Evolutionary conservation across 2,329 filamentous ascomycete genomes (phyloP).

Genomic region (Paecilomyces fulvus): DNA sequence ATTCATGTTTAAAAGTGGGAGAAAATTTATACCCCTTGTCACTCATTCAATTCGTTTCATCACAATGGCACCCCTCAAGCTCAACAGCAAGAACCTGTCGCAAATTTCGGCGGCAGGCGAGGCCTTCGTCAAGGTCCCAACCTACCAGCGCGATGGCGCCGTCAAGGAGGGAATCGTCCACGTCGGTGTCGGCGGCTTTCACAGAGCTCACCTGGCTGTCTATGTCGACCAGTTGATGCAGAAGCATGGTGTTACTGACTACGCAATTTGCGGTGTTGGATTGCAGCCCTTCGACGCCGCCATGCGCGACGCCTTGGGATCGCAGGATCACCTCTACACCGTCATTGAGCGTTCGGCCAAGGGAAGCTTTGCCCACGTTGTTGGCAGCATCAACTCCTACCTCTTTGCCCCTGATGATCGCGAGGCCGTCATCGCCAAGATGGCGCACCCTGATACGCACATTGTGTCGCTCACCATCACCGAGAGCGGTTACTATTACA

Average conservation of each 20-base stretch:
- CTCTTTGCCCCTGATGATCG: constrained; percentile 46
- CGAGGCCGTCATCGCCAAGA: constrained; percentile 46
- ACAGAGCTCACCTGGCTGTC: constrained; percentile 46
- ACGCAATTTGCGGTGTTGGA: constrained; percentile 46
- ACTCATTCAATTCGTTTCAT: constrained; percentile 9
- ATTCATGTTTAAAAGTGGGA: not conserved
- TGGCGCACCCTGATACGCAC: constrained; percentile 47
- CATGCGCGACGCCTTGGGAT: constrained; percentile 44
- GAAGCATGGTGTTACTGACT: constrained; percentile 38
- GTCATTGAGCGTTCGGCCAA: constrained; percentile 47
- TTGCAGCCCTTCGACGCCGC: constrained; percentile 42
- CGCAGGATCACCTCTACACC: constrained; percentile 47
- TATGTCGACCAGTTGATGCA: constrained; percentile 44
- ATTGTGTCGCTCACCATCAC: constrained; percentile 51
- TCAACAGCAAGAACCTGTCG: constrained; percentile 31
- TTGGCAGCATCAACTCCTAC: constrained; percentile 47
- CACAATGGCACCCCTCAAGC: constrained; percentile 27
- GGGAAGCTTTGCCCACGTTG: constrained; percentile 40
- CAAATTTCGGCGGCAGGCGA: constrained; percentile 24
- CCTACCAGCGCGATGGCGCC: constrained; percentile 35
- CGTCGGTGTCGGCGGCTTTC: constrained; percentile 48
- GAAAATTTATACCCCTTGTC: constrained; percentile 2
- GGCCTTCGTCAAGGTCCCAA: constrained; percentile 29
- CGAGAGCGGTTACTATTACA: constrained; percentile 51
- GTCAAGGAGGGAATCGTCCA: constrained; percentile 49